Evolutionary conservation across 148 eudicot genomes (phyloP).

Genomic region (Euryodendron excelsum): DNA sequence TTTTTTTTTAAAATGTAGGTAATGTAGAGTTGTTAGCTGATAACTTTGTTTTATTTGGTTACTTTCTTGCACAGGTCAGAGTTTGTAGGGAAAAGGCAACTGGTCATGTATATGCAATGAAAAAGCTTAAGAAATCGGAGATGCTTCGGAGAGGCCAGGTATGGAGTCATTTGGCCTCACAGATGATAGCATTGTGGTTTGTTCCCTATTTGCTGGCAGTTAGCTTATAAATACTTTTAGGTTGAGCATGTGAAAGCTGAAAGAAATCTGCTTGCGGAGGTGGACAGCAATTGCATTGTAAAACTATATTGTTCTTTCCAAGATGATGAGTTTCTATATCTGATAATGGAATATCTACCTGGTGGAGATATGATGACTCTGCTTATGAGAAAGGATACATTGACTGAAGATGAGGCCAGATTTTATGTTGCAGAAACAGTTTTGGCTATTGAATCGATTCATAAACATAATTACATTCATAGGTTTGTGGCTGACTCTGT

Average conservation of each 20-base stretch:
- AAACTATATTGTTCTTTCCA: conserved; percentile 96
- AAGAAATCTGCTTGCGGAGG: conserved; percentile 96
- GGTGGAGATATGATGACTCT: conserved; percentile 99
- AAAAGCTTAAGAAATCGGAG: conserved; percentile 92
- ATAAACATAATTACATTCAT: conserved; percentile 87
- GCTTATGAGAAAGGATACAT: conserved; percentile 92
- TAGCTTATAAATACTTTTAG: conserved; percentile 38
- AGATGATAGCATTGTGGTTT: neutral
- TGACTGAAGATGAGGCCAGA: conserved; percentile 85
- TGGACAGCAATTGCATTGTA: conserved; percentile 95
- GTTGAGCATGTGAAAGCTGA: conserved; percentile 98
- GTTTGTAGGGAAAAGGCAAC: conserved; percentile 86
- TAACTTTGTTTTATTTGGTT: neutral
- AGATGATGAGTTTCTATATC: conserved; percentile 86
- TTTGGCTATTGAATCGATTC: conserved; percentile 94
- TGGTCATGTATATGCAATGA: conserved; percentile 88
- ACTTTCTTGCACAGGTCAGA: conserved; percentile 65
- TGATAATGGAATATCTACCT: conserved; percentile 96
- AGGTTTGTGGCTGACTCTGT: conserved; percentile 48
- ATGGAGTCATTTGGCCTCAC: conserved; percentile 21
- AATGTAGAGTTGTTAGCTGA: neutral
- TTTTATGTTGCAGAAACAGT: conserved; percentile 96
- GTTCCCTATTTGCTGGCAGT: conserved; percentile 12
- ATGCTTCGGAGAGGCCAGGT: conserved; percentile 99
- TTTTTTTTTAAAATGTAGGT: conserved; percentile 23